Evolutionary conservation across 2,329 filamentous ascomycete genomes (phyloP).

Genomic region (Domatiomyces catenatus): DNA sequence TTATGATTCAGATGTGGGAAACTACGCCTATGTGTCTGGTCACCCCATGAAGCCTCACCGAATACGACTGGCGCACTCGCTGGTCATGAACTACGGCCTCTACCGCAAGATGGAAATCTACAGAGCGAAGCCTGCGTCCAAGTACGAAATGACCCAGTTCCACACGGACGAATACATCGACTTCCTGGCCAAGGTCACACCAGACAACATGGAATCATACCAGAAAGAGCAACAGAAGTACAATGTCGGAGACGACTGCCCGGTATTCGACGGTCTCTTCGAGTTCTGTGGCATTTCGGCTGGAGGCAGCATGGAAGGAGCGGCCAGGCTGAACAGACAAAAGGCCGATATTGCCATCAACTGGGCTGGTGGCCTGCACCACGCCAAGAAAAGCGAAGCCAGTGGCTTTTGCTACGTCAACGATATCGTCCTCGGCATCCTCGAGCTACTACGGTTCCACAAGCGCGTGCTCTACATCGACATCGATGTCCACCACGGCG

Average conservation of each 20-base stretch:
- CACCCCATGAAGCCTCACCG: slow-evolving; percentile 54
- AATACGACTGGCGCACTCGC: slow-evolving; percentile 49
- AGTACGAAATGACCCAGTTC: slow-evolving; percentile 59
- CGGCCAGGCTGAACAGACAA: slow-evolving; percentile 49
- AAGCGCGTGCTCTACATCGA: slow-evolving; percentile 51
- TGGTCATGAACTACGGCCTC: slow-evolving; percentile 59
- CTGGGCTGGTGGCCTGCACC: slow-evolving; percentile 92
- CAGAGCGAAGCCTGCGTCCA: slow-evolving; percentile 61
- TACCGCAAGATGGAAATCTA: slow-evolving; percentile 63
- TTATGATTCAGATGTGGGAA: slow-evolving; percentile 95
- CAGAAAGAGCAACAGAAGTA: slow-evolving; percentile 75
- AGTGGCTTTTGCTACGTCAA: slow-evolving; percentile 99
- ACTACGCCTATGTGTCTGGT: slow-evolving; percentile 83
- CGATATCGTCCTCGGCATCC: slow-evolving; percentile 52
- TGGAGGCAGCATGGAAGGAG: slow-evolving; percentile 55
- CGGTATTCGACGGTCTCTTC: slow-evolving; percentile 55
- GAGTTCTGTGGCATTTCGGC: slow-evolving; percentile 58
- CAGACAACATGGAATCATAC: slow-evolving; percentile 95
- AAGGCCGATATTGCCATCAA: slow-evolving; percentile 58
- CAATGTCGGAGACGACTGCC: slow-evolving; percentile 50
- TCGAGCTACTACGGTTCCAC: slow-evolving; percentile 49
- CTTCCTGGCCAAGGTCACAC: slow-evolving; percentile 72
- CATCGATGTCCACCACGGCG: slow-evolving; percentile 53
- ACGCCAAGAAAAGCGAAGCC: slow-evolving; percentile 88
- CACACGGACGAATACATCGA: slow-evolving; percentile 61